Evolutionary conservation across 495 filamentous ascomycete genomes (phyloP).

Genomic region (Cladorrhinum samala): DNA sequence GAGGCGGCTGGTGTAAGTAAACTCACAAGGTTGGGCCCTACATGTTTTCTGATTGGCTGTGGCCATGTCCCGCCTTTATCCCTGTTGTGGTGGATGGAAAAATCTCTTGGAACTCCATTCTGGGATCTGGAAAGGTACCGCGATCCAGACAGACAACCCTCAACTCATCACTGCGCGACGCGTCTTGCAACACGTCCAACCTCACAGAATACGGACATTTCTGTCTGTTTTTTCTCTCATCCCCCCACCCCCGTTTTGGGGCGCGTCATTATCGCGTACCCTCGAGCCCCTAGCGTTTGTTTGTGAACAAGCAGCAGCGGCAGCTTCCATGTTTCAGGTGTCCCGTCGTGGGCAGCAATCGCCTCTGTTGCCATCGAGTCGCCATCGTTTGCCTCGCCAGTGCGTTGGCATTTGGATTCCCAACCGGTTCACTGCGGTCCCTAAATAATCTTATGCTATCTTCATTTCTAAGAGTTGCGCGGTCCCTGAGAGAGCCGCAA

Average conservation of each 20-base stretch:
- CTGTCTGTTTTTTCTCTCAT: not conserved
- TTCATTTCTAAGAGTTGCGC: constrained; percentile 9
- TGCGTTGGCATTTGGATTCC: not conserved
- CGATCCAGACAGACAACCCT: no score
- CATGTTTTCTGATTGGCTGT: no score
- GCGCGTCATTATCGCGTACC: constrained; percentile 30
- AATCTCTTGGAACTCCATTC: constrained; percentile 12
- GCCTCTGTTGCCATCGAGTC: not conserved
- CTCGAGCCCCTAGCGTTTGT: constrained; percentile 10
- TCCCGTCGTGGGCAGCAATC: not conserved
- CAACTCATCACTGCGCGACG: not conserved
- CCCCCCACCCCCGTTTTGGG: no score
- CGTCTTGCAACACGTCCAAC: no score
- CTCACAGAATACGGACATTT: constrained; percentile 1
- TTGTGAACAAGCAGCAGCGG: constrained; percentile 11
- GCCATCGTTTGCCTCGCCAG: constrained; percentile 3
- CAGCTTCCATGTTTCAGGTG: constrained; percentile 9
- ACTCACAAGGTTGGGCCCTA: no score
- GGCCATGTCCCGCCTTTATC: no score
- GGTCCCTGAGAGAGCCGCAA: not conserved
- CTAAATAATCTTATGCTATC: not conserved
- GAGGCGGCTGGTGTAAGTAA: no score
- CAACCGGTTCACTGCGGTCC: not conserved
- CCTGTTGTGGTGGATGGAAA: no score
- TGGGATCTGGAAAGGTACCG: not conserved